Base-by-base conservation (phyloP, 345 rosid species). In the Salix arbutifolia region DNA sequence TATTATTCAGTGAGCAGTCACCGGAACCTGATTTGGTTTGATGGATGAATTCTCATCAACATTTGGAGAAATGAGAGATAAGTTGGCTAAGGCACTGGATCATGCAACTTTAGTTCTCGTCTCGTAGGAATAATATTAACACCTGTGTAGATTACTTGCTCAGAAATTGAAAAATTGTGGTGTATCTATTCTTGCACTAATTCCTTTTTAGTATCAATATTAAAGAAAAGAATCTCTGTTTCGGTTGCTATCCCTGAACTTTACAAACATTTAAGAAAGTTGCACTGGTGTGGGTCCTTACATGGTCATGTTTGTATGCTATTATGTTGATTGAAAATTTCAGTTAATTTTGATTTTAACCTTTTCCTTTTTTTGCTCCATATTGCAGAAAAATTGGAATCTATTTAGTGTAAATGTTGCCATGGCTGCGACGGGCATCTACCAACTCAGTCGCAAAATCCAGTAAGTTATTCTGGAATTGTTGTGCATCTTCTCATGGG, bases 331-430 rank as follows among this genome's bases (percentile, higher is more conserved):
- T 52, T 60, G 30, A 7, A 25, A 13, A 44, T 30, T 65, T 18
- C 8, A 25, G 5, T 77, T 70, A n/a, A 30, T 78, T 72, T 72
- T 80, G 48, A 73, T 70, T 28, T 26, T 71, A 38, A 13, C 25
- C 8, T 37, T 69, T 70, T 67, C 46, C 58, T 38, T 68, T 68
- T 44, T 38, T 35, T 7, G 71, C 53, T 76, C 44, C 33, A 46
- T 70, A 81, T 78, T 84, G 77, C 90, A 93, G 99, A 91, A 92
- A 87, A 93, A 96, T 83, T 96, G 98, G 99, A 96, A 93, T 83
- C 96, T 96, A 66, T 90, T 91, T 60, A 87, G 96, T 44, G 97
- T 93, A 69, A 96, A 92, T 70, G 71, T 93, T 72, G 96, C 89
- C 44, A 96, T 91, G 97, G 94, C 94, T 3, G 90, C 86, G 70